phyloP scores from a whole-genome alignment of 2,329 filamentous ascomycete genomes.

The Colletotrichum sp. region DNA sequence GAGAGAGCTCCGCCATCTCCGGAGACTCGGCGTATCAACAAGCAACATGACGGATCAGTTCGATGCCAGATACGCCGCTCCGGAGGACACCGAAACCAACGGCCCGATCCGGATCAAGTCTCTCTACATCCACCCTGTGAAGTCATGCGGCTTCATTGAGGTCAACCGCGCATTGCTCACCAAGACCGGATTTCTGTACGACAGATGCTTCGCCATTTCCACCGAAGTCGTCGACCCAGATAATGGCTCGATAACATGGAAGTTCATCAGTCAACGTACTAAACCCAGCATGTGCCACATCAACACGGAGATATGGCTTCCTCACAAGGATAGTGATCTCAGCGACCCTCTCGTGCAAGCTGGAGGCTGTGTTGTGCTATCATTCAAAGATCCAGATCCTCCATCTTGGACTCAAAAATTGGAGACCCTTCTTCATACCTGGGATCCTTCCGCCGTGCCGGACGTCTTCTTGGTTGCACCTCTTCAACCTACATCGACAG shows the following conservation, averaged over 20 bases:
- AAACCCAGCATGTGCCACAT: constrained; percentile 22
- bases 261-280: constrained; percentile 31
- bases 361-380: background rate
- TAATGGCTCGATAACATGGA: constrained; percentile 19
- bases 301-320: constrained; percentile 21
- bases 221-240: constrained; percentile 28
- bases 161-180: constrained; percentile 25
- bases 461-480: background rate
- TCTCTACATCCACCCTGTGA: constrained; percentile 30
- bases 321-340: background rate
- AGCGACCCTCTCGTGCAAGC: constrained; percentile 11
- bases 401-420: background rate
- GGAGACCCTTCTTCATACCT: background rate
- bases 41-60: constrained; percentile 31
- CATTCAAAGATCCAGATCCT: background rate
- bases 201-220: constrained; percentile 32
- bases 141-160: constrained; percentile 31
- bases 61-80: constrained; percentile 16
- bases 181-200: constrained; percentile 28
- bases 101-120: constrained; percentile 28
- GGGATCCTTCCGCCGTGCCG: background rate
- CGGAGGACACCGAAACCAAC: background rate
- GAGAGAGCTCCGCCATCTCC: background rate
- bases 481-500: background rate
- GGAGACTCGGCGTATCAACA: constrained; percentile 19